Base-by-base conservation (phyloP, 2,329 filamentous ascomycete genomes). In the Colletotrichum noveboracense region DNA sequence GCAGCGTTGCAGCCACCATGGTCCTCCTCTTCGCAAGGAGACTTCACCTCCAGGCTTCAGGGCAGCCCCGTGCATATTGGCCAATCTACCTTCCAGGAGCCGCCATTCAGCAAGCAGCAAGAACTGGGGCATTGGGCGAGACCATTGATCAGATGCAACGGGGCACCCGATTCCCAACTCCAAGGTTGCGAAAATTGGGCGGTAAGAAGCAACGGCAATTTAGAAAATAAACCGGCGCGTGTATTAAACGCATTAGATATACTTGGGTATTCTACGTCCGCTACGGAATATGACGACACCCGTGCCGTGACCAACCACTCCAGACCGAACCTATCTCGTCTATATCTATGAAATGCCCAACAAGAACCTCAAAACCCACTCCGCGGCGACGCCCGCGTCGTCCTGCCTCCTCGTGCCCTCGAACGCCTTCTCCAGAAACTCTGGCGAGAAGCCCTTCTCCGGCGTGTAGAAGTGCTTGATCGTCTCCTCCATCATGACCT, bases 401-500 rank as follows among this genome's bases (percentile, higher is more conserved):
- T 71, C 60, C 26, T 70, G 32, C 14, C 34, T 66, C 58, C 58
- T 74, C 13, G 66, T 71, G 14, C n/a, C 60, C 5, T 56, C 66
- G 18, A 74, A 74, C 43, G 71, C 58, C 26, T 24, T 30, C 67
- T 71, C 14, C 16, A 66, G 4, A 6, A 71, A 71, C 34, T 52
- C 66, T 18, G 48, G 32, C 9, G 66, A 65, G 43, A 74, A 74
- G 4, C 66, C 67, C 66, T 71, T 74, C 16, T 48, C 66, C 1
- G 71, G 71, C 32, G 71, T 71, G 28, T 71, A 74, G 26, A 70
- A 74, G 28, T 74, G 34, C 52, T 61, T 70, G 18, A 74, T 74
- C 9, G 71, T 79, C 68, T 84, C 82, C 2, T 83, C 81, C 77
- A 88, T 86, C 70, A 85, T 85, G 16, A 83, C 80, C 24, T 80